Evolutionary conservation across 2,329 filamentous ascomycete species (phyloP), one percentile per base, ranked within the genome.

Genomic region (Penicillium sclerotiorum): DNA sequence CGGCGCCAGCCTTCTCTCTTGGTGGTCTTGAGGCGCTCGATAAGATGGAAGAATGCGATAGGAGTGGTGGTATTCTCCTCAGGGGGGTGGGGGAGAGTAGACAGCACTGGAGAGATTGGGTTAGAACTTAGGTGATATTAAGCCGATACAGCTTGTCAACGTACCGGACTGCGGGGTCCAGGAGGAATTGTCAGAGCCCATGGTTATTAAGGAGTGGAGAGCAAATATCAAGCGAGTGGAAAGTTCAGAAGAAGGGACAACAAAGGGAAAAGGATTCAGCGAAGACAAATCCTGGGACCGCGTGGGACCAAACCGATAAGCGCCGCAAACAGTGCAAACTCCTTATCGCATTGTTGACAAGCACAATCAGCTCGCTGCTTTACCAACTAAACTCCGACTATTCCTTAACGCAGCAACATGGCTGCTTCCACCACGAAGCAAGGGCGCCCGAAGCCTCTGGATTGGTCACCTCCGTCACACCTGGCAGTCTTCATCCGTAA

Each of bases 1-100:
- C 94, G 84, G 48, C 89, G 84, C 94, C 94, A 99, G 58, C 94
- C 94, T 74, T 96, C 94, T 53, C 94, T 88, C 73, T 95, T 95
- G 54, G 89, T 96, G 7, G 92, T 96, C 82, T 99, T 99, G 49
- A 99, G 82, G 42, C 89, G 88, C 73, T 95, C 89, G 56, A 99
- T 83, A 53, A 96, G 80, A 77, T 99, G 94, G 73, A 99, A 95
- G 78, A 96, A 97, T 27, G 91, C 84, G 9, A 97, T 69, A 1
- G 93, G 92, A 0, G 91, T 94, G 52, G 77, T 71, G 7, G 88
- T 81, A 48, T 82, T 78, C 59, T 85, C 79, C 20, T 74, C 64
- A 2, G 82, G 82, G n/a, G 79, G 81, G 52, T 80, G 79, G 22
- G 81, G 76, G 39, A 95, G 80, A 2, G 81, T 80, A 9, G 81